These are phyloP conservation scores for Suillus ampliporus DNA, from an alignment of 768 basidiomycete genomes.

Conservation along the genomic window DNA sequence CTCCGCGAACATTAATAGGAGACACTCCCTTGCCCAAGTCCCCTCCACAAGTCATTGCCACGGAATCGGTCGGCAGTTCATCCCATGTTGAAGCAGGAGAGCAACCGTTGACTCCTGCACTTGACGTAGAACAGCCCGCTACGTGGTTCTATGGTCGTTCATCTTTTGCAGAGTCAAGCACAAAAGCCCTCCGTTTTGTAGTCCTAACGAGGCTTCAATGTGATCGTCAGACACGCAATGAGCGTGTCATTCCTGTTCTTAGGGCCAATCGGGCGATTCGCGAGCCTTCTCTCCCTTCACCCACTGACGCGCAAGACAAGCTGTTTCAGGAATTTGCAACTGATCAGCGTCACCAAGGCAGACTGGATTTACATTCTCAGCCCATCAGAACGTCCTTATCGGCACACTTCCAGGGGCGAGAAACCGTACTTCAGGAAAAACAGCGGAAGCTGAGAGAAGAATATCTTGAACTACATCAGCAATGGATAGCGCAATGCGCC, in stretches of 20 bases:
- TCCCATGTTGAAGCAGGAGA: slow-evolving; percentile 29
- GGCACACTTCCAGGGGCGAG: slow-evolving; percentile 59
- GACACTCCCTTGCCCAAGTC: slow-evolving; percentile 14
- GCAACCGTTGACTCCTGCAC: slow-evolving; percentile 1
- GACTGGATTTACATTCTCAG: slow-evolving; percentile 43
- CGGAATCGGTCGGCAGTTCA: slow-evolving; percentile 19
- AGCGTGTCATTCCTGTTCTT: slow-evolving; percentile 68
- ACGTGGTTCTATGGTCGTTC: slow-evolving; percentile 6
- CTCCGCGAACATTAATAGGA: slow-evolving; percentile 9
- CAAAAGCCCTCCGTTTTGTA: slow-evolving; percentile 67
- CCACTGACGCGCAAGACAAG: slow-evolving; percentile 44
- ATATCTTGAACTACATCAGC: slow-evolving; percentile 70
- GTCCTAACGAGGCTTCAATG: slow-evolving; percentile 64
- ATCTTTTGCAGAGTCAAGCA: slow-evolving; percentile 44
- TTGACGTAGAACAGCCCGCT: slow-evolving; percentile 9
- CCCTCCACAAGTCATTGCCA: slow-evolving; percentile 13
- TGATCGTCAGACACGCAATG: slow-evolving; percentile 65
- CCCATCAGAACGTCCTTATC: slow-evolving; percentile 54
- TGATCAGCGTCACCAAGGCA: slow-evolving; percentile 40
- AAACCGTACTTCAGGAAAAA: slow-evolving; percentile 58
- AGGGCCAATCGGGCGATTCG: slow-evolving; percentile 59
- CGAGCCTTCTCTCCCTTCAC: slow-evolving; percentile 34
- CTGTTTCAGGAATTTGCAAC: slow-evolving; percentile 55
- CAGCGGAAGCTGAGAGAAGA: slow-evolving; percentile 60
- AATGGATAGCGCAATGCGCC: slow-evolving; percentile 76